Evolutionary conservation across 2,329 filamentous ascomycete species (phyloP), one percentile per base, ranked within the genome.

Genomic region (Fusarium sp.): DNA sequence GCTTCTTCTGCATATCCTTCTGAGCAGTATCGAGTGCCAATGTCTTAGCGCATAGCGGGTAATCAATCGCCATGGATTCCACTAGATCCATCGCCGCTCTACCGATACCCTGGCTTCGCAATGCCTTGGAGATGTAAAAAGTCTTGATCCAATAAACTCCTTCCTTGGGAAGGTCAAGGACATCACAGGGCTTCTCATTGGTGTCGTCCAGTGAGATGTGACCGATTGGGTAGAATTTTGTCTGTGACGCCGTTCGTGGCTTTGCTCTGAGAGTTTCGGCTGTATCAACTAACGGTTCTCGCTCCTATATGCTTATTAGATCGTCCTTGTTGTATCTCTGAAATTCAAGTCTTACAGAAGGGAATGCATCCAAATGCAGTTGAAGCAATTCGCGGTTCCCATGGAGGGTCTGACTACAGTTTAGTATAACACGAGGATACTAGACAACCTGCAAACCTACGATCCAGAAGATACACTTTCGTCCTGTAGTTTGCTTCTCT

Each of bases 141-240:
- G 68, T 77, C 45, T 78, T 79, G 42, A 79, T 78, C 77, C 77
- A 79, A 49, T 74, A 77, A 9, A 75, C 40, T 5, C 51, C 54
- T 2, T 73, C 59, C 1, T 45, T 25, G 0, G 76, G 73, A 5
- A 78, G 55, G 2, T 76, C 65, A 0, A 79, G 51, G 0, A 50
- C n/a, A 6, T 53, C 34, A 1, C 44, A 43, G 0, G 66, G 54
- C 14, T 70, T 71, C 6, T 65, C 54, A 29, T 76, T 66, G 25
- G 47, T 49, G 8, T 65, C 61, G 1, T 77, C 75, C 0, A 77
- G 64, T 16, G 75, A 76, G 30, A 77, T 76, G 11, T 77, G 75
- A 4, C 75, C 75, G 0, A 76, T 40, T 0, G 75, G 71, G n/a
- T 67, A 45, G 12, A 77, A 71, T 6, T 59, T 47, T 6, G 27